Evolutionary conservation across 106 monocot species (phyloP), one percentile per base, ranked within the genome.

Genomic region (Apostasia shenzhenica): DNA sequence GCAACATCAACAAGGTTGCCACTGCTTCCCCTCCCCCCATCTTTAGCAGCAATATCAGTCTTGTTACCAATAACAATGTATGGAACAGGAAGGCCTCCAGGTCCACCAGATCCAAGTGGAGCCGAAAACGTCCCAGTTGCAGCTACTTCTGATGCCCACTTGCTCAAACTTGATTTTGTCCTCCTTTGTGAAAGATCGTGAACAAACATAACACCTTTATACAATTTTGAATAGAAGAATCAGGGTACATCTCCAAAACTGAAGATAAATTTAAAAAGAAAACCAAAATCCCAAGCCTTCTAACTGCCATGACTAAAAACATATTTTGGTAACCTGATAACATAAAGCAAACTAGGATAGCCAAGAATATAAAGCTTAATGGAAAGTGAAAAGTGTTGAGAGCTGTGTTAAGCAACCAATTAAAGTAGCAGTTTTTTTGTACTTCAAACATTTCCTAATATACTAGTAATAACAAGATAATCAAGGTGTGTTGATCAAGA

Each of bases 1-100:
- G 95, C 95, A 78, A 73, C 86, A 84, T 95, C 95, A 56, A 95
- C 95, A 67, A 95, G 91, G 82, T 95, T 95, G 37, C 95, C 95
- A 79, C 95, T 95, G 78, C 95, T 95, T 52, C 81, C 83, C 61
- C 84, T 79, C 49, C 52, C 74, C 14, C 83, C 84, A n/a, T 91
- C 91, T 45, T 77, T 85, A 45, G 66, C 63, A 41, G 82, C 80
- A 75, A 95, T 75, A 72, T 95, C 95, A 61, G 80, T 81, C 80
- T 95, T 95, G 80, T 95, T 95, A 59, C 82, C 88, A 76, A 95
- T 86, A 41, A 86, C 91, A 64, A 95, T 63, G 66, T 82, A 91
- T 58, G 95, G 95, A 74, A 95, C 95, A 55, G 81, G 88, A 72
- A 95, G 88, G 50, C 95, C 95, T 61, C 95, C 88, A 14, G 91